Conservation (phyloP, 2,329 filamentous ascomycete species). For the Teratosphaeria pseudoeucalypti region DNA sequence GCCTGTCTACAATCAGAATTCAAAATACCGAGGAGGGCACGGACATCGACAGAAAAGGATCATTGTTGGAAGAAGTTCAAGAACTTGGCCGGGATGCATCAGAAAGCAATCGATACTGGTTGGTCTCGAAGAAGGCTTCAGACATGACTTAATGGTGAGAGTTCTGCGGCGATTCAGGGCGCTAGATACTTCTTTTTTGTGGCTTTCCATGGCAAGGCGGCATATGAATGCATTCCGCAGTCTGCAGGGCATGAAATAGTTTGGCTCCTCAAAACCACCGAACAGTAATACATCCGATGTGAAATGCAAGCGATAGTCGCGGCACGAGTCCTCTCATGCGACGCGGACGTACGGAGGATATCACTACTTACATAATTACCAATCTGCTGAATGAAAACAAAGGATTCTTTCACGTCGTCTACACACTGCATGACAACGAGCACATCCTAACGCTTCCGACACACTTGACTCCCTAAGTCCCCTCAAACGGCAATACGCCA, state of each 20-base stretch:
- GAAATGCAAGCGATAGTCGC: no score
- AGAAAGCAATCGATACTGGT: background rate
- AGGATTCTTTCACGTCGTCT: background rate
- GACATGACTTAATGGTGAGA: background rate
- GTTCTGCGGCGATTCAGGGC: no score
- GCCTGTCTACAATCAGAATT: background rate
- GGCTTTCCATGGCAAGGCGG: background rate
- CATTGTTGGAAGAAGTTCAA: background rate
- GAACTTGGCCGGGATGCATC: background rate
- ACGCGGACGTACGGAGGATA: background rate
- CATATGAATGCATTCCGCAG: background rate
- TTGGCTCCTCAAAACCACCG: background rate
- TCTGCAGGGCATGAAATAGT: background rate
- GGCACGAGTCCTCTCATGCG: no score
- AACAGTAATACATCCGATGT: background rate
- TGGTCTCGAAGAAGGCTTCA: background rate
- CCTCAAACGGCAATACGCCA: background rate
- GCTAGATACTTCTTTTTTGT: no score
- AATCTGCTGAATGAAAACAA: background rate
- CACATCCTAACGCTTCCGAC: background rate
- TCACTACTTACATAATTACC: background rate
- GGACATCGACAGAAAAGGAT: no score
- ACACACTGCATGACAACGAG: background rate
- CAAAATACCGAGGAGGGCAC: background rate
- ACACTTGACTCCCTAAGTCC: background rate